Evolutionary conservation across 1,139 yeast genomes (phyloP).

Genomic region (Dujonia santamariae): DNA sequence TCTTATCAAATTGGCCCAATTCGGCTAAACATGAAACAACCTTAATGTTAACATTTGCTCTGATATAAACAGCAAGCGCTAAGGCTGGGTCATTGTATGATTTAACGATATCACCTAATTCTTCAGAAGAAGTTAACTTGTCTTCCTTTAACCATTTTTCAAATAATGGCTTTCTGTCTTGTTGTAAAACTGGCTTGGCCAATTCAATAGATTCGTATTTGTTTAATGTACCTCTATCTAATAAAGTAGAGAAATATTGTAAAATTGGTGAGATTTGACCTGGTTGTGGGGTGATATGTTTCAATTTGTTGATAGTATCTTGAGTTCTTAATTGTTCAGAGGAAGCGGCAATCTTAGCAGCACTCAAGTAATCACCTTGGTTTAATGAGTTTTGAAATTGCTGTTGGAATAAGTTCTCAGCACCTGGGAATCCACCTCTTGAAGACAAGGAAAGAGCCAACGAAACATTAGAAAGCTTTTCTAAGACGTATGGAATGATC

Average conservation of each 20-base stretch:
- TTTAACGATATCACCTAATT: slow-evolving; percentile 93
- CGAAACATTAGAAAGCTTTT: slow-evolving; percentile 80
- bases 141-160: slow-evolving; percentile 97
- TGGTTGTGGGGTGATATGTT: slow-evolving; percentile 89
- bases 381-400: slow-evolving; percentile 85
- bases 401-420: slow-evolving; percentile 85
- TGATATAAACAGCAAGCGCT: slow-evolving; percentile 87
- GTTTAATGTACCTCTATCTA: slow-evolving; percentile 92
- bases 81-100: slow-evolving; percentile 75
- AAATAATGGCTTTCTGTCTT: slow-evolving; percentile 88
- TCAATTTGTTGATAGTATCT: slow-evolving; percentile 90
- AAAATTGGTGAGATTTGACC: slow-evolving; percentile 94
- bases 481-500: slow-evolving; percentile 85
- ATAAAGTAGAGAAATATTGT: slow-evolving; percentile 86
- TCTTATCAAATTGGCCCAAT: slow-evolving; percentile 94
- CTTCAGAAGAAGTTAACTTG: slow-evolving; percentile 91
- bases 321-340: slow-evolving; percentile 93
- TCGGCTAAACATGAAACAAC: slow-evolving; percentile 93
- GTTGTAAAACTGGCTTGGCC: slow-evolving; percentile 93
- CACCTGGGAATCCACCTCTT: slow-evolving; percentile 97
- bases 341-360: slow-evolving; percentile 97
- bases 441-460: slow-evolving; percentile 88
- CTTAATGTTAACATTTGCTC: slow-evolving; percentile 82
- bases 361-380: slow-evolving; percentile 85
- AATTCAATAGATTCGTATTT: slow-evolving; percentile 92